Conservation (phyloP, 352 stramenopile genomes). For the Phytophthora kernoviae region DNA sequence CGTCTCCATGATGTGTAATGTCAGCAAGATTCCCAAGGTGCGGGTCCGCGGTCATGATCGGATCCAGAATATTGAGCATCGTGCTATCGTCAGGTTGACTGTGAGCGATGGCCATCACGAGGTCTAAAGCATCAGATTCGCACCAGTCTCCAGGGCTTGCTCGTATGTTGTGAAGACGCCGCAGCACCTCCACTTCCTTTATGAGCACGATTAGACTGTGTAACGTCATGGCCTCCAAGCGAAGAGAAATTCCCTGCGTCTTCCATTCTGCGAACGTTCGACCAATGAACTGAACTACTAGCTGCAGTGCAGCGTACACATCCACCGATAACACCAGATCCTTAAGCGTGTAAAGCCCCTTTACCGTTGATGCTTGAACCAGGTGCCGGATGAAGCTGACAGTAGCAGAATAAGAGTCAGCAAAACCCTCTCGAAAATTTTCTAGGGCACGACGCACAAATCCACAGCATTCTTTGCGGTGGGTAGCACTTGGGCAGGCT, state of each 20-base stretch:
- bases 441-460: slow-evolving; percentile 54
- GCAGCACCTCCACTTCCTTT: slow-evolving; percentile 51
- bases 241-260: slow-evolving; percentile 16
- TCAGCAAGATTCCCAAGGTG: slow-evolving; percentile 37
- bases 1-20: slow-evolving; percentile 29
- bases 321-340: slow-evolving; percentile 25
- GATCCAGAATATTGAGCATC: slow-evolving; percentile 51
- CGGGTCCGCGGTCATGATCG: slow-evolving; percentile 44
- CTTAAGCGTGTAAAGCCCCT: slow-evolving; percentile 26
- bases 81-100: slow-evolving; percentile 31
- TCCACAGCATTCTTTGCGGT: slow-evolving; percentile 49
- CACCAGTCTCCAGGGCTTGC: neutral
- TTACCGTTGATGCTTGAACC: slow-evolving; percentile 24
- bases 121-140: neutral
- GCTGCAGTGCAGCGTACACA: slow-evolving; percentile 29
- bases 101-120: slow-evolving; percentile 34
- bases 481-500: slow-evolving; percentile 33
- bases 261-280: slow-evolving; percentile 33
- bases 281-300: slow-evolving; percentile 39
- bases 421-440: slow-evolving; percentile 37
- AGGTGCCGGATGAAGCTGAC: slow-evolving; percentile 44
- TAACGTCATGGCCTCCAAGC: slow-evolving; percentile 46
- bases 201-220: slow-evolving; percentile 47
- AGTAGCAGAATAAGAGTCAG: slow-evolving; percentile 38
- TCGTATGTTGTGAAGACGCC: slow-evolving; percentile 16